Evolutionary conservation across 805 yeast genomes (phyloP), one percentile per base, ranked within the genome.

Genomic region (Metschnikowia santaceciliae): DNA sequence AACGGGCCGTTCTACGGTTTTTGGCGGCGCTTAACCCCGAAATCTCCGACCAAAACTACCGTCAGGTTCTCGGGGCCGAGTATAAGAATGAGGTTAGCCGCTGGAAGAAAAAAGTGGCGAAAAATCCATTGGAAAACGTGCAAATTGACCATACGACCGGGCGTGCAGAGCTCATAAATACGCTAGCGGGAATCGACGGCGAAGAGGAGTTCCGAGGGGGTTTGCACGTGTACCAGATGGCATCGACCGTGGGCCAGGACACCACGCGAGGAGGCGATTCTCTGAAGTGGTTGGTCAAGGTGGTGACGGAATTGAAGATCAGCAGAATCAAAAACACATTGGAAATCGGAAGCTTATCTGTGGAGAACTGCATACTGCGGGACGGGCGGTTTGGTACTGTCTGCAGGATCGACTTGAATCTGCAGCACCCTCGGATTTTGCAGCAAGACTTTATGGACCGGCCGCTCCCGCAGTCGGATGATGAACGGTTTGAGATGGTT

Each of bases 251-350:
- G 46, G 99, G 99, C 0, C 99, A 92, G 61, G 80, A 81, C 51
- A 64, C 67, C 0, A 76, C 77, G 43, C 66, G 98, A 54, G 98
- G 99, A 0, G 96, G 97, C 1, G 99, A 92, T 63, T 89, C 97
- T 0, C 90, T 96, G 2, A 88, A 85, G 57, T 74, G 83, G 60
- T 70, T 92, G 42, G 77, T 89, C n/a, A 79, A 82, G 50, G 89
- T 95, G 91, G 67, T 89, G 4, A 69, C 72, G 20, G 77, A 74
- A 13, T 49, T 53, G 46, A 11, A 19, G 1, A 6, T 44, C 4
- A 6, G 23, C 7, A 13, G 19, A 20, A 15, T 34, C 7, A 19
- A 11, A 4, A 59, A 40, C 19, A 86, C 95, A 0, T 71, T 92
- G 30, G 99, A 92, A 65, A 84, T 92, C 39, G 99, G 99, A 0